A percentile compares a stretch with the other conserved stretches of the same genome.
Evolutionary conservation across 2,329 filamentous ascomycete genomes (phyloP).

Genomic region (Epichloe festucae): DNA sequence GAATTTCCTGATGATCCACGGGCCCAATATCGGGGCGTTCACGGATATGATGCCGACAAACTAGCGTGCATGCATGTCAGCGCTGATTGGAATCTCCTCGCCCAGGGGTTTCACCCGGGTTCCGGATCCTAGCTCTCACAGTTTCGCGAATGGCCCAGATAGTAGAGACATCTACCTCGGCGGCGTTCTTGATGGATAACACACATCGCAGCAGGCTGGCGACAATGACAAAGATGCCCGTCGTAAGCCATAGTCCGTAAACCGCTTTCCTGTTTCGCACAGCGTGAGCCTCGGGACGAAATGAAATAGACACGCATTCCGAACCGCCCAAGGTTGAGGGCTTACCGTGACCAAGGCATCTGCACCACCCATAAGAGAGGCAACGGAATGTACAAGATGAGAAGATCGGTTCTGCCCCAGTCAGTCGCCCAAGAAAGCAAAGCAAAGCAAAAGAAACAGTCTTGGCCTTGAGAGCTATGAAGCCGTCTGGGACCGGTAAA

Average conservation of each 20-base stretch:
- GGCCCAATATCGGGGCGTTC: conserved; percentile 12
- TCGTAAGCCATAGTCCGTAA: conserved; percentile 12
- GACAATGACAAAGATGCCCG: conserved; percentile 14
- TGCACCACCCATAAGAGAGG: conserved; percentile 13
- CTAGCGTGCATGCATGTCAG: background rate
- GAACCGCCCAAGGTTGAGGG: background rate
- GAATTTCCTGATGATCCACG: conserved; percentile 12
- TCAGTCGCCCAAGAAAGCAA: background rate
- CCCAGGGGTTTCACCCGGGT: background rate
- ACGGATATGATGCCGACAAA: conserved; percentile 14
- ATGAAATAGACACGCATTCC: too few species aligned
- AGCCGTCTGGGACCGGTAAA: too few species aligned
- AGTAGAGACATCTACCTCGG: conserved; percentile 11
- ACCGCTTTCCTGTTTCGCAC: conserved; percentile 10
- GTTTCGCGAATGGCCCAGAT: conserved; percentile 16
- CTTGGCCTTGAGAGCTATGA: background rate
- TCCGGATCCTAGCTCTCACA: conserved; percentile 2
- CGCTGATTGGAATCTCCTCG: background rate
- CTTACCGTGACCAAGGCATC: conserved; percentile 10
- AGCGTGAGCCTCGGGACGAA: background rate
- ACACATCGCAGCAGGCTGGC: conserved; percentile 13
- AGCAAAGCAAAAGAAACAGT: background rate
- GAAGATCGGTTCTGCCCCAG: conserved; percentile 10
- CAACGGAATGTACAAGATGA: conserved; percentile 13
- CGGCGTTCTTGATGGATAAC: conserved; percentile 10